Evolutionary conservation across 441 rosid genomes (phyloP), one percentile per base, ranked within the genome.

Genomic region (Euphorbia celastroides): DNA sequence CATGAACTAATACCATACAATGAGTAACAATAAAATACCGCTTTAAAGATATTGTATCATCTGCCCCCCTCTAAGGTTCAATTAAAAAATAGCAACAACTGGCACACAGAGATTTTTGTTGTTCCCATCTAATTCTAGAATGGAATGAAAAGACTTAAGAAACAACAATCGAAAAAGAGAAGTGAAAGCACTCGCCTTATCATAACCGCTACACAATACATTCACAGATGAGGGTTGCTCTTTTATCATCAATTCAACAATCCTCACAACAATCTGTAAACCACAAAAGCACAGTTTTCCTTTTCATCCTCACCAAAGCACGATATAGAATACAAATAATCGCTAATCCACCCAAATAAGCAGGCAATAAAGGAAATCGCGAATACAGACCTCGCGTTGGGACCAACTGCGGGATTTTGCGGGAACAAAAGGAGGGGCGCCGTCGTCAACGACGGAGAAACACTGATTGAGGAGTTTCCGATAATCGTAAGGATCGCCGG

Each of bases 401-500:
- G 92, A 38, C 88, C 96, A 82, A 67, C 59, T 74, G 56, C 62
- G 48, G 73, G 11, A 32, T 22, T 65, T 28, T 14, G 77, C 66
- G 51, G 73, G 59, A 30, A 60, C 51, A 38, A 81, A 58, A 10
- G 81, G 80, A 66, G 88, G 92, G 23, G 88, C 83, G 27, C 76
- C 62, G 51, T 66, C 77, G 51, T 70, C 68, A 65, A 82, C 16
- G 42, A 84, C 92, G 31, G 85, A 83, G 70, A 78, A 91, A 77
- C 87, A 83, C 0, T 70, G n/a, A 11, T 68, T 68, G 62, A 93
- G 93, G 61, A 91, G 88, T 20, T 70, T 70, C 13, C 77, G 75
- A 72, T 91, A 93, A 44, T 79, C 73, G 17, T 46, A 20, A 0
- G 96, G 93, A 67, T 93, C 98, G 22, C 65, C 79, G 0, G 76